Percentiles rank a stretch among this genome's conserved stretches.
Evolutionary conservation across 2,329 filamentous ascomycete genomes (phyloP).

Genomic region (Pseudogymnoascus sp.): DNA sequence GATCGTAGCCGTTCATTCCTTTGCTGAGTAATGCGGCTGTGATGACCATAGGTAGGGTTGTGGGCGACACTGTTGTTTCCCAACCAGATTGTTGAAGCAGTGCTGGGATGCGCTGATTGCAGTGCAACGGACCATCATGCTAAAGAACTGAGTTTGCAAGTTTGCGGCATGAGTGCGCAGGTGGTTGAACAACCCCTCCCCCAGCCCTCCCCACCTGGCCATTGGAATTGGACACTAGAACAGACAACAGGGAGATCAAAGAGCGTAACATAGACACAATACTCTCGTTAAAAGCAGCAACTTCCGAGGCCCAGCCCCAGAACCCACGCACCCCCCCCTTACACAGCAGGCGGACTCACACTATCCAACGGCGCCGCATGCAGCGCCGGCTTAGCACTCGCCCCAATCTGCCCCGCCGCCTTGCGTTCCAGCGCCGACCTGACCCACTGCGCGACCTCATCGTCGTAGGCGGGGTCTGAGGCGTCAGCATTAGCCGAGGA

Average conservation of each 20-base stretch:
- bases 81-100: not conserved
- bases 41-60: not conserved
- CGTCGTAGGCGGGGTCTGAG: conserved; percentile 42
- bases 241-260: too few relatives aligned
- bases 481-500: too few relatives aligned
- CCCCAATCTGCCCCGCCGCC: conserved; percentile 45
- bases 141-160: not conserved
- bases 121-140: not conserved
- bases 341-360: conserved; percentile 41
- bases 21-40: not conserved
- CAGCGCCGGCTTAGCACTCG: conserved; percentile 63
- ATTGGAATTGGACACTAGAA: too few relatives aligned
- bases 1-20: not conserved
- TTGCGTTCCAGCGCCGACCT: conserved; percentile 59
- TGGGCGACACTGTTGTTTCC: not conserved
- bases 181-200: too few relatives aligned
- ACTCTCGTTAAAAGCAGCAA: not conserved
- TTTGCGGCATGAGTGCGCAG: not conserved
- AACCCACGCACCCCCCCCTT: not conserved
- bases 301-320: not conserved
- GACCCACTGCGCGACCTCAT: conserved; percentile 84
- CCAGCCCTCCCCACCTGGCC: too few relatives aligned
- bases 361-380: conserved; percentile 80
- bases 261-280: not conserved
- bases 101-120: not conserved